phyloP scores from a whole-genome alignment of 2,329 filamentous ascomycete species.

The Exophiala viscosa region DNA sequence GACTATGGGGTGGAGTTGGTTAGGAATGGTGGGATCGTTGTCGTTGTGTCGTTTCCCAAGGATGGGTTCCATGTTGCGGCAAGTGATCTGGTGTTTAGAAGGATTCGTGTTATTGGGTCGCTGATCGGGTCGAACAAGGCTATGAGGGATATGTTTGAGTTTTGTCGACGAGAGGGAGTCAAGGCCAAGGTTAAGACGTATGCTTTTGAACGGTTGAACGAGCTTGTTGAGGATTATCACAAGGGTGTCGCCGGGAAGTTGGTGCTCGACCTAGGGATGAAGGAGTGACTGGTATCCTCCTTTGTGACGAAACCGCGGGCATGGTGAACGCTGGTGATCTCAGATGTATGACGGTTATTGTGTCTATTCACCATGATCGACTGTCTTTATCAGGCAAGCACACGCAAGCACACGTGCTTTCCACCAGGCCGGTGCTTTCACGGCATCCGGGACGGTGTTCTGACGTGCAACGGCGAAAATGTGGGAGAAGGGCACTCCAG shows the following conservation, averaged over 20 bases:
- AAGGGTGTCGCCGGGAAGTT: conserved; percentile 22
- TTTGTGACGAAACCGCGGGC: no score
- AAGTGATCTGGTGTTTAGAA: conserved; percentile 31
- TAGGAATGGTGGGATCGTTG: conserved; percentile 32
- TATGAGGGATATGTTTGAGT: conserved; percentile 63
- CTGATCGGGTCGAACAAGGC: conserved; percentile 46
- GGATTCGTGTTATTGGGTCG: conserved; percentile 39
- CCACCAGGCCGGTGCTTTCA: no score
- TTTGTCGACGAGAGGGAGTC: conserved; percentile 34
- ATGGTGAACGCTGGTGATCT: no score
- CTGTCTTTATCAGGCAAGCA: no score
- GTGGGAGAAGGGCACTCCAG: no score
- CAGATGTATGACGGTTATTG: no score
- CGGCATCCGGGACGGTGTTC: no score
- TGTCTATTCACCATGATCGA: no score
- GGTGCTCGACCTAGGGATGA: conserved; percentile 7
- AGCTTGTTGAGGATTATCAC: conserved; percentile 25
- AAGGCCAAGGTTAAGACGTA: conserved; percentile 17
- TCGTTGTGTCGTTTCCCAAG: conserved; percentile 32
- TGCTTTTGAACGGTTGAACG: conserved; percentile 20
- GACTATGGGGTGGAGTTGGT: conserved; percentile 32
- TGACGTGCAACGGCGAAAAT: no score
- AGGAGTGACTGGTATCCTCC: not conserved
- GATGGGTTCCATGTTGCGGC: conserved; percentile 10
- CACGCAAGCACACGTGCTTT: no score